These are phyloP conservation scores for Stachybotrys chartarum DNA, from an alignment of 2,329 filamentous ascomycete species.

Conservation along the genomic window DNA sequence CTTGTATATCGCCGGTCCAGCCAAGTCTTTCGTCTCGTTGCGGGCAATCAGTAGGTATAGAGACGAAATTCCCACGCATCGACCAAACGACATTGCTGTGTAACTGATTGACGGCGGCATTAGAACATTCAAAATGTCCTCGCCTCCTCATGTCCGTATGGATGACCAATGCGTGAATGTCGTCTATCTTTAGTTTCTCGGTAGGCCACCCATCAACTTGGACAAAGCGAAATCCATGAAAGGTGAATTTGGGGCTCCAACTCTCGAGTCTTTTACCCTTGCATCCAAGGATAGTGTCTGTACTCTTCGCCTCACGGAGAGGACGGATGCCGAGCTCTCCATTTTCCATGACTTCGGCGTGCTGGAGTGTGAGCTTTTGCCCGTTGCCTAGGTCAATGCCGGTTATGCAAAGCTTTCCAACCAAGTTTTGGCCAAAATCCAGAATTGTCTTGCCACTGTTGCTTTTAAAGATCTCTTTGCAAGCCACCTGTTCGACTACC, in stretches of 20 bases:
- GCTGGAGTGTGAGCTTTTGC: slow-evolving; percentile 35
- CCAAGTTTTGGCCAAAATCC: slow-evolving; percentile 53
- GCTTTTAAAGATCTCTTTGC: slow-evolving; percentile 17
- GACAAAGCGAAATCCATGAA: slow-evolving; percentile 48
- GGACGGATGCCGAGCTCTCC: slow-evolving; percentile 29
- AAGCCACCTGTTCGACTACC: not conserved
- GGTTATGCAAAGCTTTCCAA: slow-evolving; percentile 38
- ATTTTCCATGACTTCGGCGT: slow-evolving; percentile 49
- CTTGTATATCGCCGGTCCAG: slow-evolving; percentile 44
- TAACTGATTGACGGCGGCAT: slow-evolving; percentile 43
- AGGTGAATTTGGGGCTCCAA: slow-evolving; percentile 44
- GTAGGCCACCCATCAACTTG: slow-evolving; percentile 35
- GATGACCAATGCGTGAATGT: slow-evolving; percentile 31
- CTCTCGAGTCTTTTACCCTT: slow-evolving; percentile 8
- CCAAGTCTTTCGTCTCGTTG: slow-evolving; percentile 46
- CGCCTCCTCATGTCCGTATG: slow-evolving; percentile 45
- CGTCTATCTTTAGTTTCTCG: slow-evolving; percentile 9
- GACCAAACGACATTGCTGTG: slow-evolving; percentile 48
- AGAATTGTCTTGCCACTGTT: slow-evolving; percentile 38
- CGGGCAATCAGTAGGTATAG: slow-evolving; percentile 49
- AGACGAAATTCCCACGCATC: slow-evolving; percentile 51
- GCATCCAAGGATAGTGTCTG: slow-evolving; percentile 1
- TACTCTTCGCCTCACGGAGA: slow-evolving; percentile 9
- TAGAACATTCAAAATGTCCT: slow-evolving; percentile 44
- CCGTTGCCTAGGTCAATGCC: slow-evolving; percentile 26